A percentile compares a stretch with the other conserved stretches of the same genome.
Conservation (phyloP, 2,329 filamentous ascomycete genomes). For the Cryphonectria japonica region DNA sequence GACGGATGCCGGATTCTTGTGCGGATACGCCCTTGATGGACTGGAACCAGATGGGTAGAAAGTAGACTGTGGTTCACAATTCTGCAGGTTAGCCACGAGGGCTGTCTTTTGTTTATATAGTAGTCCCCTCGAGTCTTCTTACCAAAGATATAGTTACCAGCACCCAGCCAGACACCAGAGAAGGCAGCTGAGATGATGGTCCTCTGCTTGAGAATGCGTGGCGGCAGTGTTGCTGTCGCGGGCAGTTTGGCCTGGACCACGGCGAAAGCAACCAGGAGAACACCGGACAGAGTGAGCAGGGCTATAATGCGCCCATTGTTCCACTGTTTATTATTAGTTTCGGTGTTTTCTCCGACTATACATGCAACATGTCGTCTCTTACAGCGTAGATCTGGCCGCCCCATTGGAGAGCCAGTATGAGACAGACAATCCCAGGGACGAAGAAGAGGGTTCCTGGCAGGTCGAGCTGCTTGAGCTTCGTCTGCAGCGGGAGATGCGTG, state of each 20-base stretch:
- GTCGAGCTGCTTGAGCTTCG: conserved; percentile 34
- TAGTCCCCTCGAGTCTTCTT: neutral
- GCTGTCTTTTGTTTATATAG: neutral
- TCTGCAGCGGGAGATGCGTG: conserved; percentile 25
- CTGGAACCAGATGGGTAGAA: conserved; percentile 38
- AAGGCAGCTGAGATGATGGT: conserved; percentile 45
- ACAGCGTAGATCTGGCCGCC: conserved; percentile 32
- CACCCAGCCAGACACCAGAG: conserved; percentile 38
- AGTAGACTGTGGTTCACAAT: conserved; percentile 31
- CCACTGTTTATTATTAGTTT: conserved; percentile 31
- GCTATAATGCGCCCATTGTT: conserved; percentile 36
- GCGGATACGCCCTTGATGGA: conserved; percentile 37
- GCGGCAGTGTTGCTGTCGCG: conserved; percentile 53
- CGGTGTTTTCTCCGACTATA: neutral
- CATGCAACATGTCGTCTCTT: neutral
- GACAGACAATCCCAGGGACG: conserved; percentile 32
- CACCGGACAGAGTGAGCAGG: conserved; percentile 35
- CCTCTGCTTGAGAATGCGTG: conserved; percentile 49
- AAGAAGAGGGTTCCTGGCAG: conserved; percentile 30
- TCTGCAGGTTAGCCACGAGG: neutral
- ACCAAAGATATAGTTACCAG: conserved; percentile 15
- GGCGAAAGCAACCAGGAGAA: conserved; percentile 36
- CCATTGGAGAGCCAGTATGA: conserved; percentile 35
- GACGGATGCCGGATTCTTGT: conserved; percentile 37
- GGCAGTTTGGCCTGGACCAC: conserved; percentile 45